A percentile compares a stretch with the other conserved stretches of the same genome.
Conservation (phyloP, 345 rosid genomes). For the Geranium brycei region DNA sequence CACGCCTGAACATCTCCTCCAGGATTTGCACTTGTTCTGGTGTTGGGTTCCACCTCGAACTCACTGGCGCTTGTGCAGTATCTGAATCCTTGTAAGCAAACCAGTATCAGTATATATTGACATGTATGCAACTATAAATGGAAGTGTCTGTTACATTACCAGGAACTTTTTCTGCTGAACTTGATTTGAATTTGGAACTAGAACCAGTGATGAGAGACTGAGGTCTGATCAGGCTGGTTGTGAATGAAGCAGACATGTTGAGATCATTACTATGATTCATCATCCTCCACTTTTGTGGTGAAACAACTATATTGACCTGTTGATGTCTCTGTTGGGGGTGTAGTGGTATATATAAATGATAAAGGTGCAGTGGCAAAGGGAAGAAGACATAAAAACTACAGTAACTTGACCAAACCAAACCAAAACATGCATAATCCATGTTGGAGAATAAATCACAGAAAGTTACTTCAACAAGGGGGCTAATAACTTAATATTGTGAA, state of each 20-base stretch:
- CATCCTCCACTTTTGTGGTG: not conserved
- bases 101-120: not conserved
- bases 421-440: too few species aligned
- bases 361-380: not conserved
- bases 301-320: not conserved
- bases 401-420: not conserved
- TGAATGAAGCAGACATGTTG: not conserved
- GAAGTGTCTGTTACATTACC: too few species aligned
- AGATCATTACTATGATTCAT: not conserved
- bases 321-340: not conserved
- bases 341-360: not conserved
- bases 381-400: not conserved
- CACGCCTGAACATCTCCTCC: constrained; percentile 47
- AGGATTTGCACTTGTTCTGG: constrained; percentile 50
- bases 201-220: not conserved
- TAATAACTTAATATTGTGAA: not conserved
- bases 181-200: too few species aligned
- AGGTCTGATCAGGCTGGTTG: not conserved
- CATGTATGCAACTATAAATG: too few species aligned
- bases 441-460: not conserved
- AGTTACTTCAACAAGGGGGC: too few species aligned
- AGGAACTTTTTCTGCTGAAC: too few species aligned
- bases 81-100: not conserved
- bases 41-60: constrained; percentile 69
- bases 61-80: constrained; percentile 11